These are phyloP conservation scores for Moricandia arvensis DNA, from an alignment of 345 rosid genomes.

Conservation along the genomic window DNA sequence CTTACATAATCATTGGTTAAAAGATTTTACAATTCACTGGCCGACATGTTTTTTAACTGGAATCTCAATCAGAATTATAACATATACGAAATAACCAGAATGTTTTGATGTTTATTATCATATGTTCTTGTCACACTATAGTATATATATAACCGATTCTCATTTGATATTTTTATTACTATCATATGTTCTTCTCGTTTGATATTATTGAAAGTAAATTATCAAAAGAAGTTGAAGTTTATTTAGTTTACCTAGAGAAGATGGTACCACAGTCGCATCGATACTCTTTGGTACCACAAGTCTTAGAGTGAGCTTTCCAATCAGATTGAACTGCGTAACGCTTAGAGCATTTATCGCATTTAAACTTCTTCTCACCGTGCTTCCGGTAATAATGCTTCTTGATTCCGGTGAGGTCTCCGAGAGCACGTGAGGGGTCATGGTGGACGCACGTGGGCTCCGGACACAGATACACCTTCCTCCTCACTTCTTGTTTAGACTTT, in stretches of 20 bases:
- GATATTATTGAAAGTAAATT: background rate
- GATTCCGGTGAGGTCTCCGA: conserved; percentile 81
- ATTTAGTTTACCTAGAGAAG: conserved; percentile 61
- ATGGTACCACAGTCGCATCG: conserved; percentile 83
- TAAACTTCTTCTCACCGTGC: conserved; percentile 77
- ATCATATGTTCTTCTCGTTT: background rate
- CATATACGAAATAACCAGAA: background rate
- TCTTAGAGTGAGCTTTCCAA: conserved; percentile 84
- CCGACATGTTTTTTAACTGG: conserved; percentile 38
- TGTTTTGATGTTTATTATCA: background rate
- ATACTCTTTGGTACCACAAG: conserved; percentile 65
- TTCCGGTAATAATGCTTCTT: conserved; percentile 74
- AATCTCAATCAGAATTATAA: too few relatives aligned
- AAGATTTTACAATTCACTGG: conserved; percentile 23
- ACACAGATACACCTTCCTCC: conserved; percentile 69
- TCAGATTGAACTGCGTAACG: conserved; percentile 81
- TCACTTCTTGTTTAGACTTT: conserved; percentile 69
- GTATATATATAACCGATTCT: background rate
- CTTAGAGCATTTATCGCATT: conserved; percentile 82
- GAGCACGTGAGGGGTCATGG: conserved; percentile 78
- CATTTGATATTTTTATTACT: background rate
- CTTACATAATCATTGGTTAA: conserved; percentile 4
- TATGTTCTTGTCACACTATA: background rate
- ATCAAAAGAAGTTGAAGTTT: background rate
- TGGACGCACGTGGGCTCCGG: conserved; percentile 86